These are phyloP conservation scores for Phialemonium atrogriseum DNA, from an alignment of 2,329 filamentous ascomycete species.

Conservation along the genomic window DNA sequence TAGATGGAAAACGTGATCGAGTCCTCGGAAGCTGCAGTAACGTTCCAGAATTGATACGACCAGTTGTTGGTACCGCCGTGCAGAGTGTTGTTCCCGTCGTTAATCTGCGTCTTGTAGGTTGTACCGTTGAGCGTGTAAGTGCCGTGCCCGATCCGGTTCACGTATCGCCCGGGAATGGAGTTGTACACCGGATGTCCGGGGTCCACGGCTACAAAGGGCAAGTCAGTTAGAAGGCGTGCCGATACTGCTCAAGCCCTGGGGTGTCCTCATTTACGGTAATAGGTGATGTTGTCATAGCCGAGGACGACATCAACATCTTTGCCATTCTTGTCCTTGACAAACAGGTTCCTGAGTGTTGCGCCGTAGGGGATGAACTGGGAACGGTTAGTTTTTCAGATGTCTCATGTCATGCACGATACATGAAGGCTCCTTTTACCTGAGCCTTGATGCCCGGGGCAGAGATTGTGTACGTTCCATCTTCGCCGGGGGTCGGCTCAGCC, in stretches of 20 bases:
- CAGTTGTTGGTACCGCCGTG: conserved; percentile 53
- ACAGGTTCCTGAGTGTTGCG: conserved; percentile 53
- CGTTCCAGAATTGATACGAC: conserved; percentile 56
- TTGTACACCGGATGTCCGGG: conserved; percentile 52
- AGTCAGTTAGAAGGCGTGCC: too few species aligned
- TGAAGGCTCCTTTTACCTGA: conserved; percentile 22
- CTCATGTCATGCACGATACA: not conserved
- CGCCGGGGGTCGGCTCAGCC: conserved; percentile 13
- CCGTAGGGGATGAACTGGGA: conserved; percentile 47
- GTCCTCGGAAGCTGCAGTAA: conserved; percentile 41
- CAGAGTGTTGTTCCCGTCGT: conserved; percentile 46
- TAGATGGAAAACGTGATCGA: conserved; percentile 60
- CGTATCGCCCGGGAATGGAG: conserved; percentile 54
- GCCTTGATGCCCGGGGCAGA: conserved; percentile 24
- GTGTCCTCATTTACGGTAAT: conserved; percentile 36
- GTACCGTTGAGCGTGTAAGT: conserved; percentile 44
- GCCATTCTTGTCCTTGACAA: conserved; percentile 53
- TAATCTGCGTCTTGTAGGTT: conserved; percentile 44
- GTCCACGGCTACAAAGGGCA: conserved; percentile 30
- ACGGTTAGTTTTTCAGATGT: conserved; percentile 36
- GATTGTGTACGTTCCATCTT: conserved; percentile 26
- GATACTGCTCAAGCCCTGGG: too few species aligned
- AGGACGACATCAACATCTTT: conserved; percentile 55
- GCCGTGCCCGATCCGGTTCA: conserved; percentile 54
- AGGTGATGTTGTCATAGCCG: conserved; percentile 52